These are phyloP conservation scores for Pyricularia grisea DNA, from an alignment of 2,329 filamentous ascomycete species.

Conservation along the genomic window DNA sequence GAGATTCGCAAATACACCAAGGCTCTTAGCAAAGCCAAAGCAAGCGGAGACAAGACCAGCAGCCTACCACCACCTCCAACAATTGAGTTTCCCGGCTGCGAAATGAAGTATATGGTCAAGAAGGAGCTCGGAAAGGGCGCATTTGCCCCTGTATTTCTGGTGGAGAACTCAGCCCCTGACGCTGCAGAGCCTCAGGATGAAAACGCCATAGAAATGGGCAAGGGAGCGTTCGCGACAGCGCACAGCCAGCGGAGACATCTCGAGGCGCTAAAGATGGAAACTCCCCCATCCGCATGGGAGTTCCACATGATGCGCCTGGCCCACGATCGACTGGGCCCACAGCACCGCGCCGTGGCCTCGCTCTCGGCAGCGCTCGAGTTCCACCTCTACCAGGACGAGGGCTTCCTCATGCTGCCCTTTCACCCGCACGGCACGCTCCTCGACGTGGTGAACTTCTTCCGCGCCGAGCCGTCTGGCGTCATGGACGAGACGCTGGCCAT, in stretches of 20 bases:
- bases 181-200: constrained; percentile 31
- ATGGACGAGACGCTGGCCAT: constrained; percentile 90
- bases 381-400: constrained; percentile 85
- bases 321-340: constrained; percentile 64
- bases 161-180: constrained; percentile 58
- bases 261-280: constrained; percentile 92
- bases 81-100: constrained; percentile 57
- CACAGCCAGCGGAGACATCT: constrained; percentile 44
- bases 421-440: constrained; percentile 85
- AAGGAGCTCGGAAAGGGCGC: constrained; percentile 86
- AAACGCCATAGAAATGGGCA: constrained; percentile 47
- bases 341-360: constrained; percentile 63
- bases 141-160: constrained; percentile 90
- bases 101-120: constrained; percentile 65
- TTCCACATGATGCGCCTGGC: constrained; percentile 89
- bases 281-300: constrained; percentile 83
- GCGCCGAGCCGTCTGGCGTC: constrained; percentile 58
- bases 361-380: constrained; percentile 80
- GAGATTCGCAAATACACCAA: constrained; percentile 82
- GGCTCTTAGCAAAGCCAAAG: constrained; percentile 46
- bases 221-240: constrained; percentile 46
- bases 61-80: constrained; percentile 50
- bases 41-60: constrained; percentile 50
- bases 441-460: constrained; percentile 85
- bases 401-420: constrained; percentile 80